phyloP scores from a whole-genome alignment of 2,329 filamentous ascomycete species.

The Botrytis deweyae region DNA sequence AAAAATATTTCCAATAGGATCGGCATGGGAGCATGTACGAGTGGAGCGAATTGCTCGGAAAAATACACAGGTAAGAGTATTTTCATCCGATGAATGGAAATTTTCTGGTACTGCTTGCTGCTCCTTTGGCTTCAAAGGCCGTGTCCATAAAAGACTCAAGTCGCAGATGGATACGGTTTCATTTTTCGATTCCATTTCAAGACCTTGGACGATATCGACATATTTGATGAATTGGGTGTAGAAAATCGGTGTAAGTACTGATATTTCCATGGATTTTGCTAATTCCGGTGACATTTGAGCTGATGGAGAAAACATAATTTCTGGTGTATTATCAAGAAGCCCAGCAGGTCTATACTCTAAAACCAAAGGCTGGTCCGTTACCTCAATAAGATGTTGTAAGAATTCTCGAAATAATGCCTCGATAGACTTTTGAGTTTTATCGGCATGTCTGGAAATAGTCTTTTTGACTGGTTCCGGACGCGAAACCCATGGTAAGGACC shows the following conservation, averaged over 20 bases:
- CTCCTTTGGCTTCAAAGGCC: background rate
- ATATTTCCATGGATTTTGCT: conserved; percentile 49
- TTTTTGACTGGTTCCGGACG: conserved; percentile 60
- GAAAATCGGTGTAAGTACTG: conserved; percentile 62
- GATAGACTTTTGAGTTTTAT: conserved; percentile 48
- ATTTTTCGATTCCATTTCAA: background rate
- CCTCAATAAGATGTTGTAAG: conserved; percentile 50
- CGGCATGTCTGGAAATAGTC: conserved; percentile 55
- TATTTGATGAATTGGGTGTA: conserved; percentile 67
- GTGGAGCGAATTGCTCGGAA: background rate
- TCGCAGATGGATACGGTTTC: conserved; percentile 3
- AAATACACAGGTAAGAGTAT: background rate
- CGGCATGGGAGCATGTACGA: background rate
- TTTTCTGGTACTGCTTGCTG: background rate
- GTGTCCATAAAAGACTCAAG: background rate
- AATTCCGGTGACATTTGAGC: conserved; percentile 28
- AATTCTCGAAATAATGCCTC: conserved; percentile 51
- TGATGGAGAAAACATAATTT: conserved; percentile 43
- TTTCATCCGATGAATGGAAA: background rate
- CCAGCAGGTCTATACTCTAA: conserved; percentile 57
- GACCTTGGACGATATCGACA: conserved; percentile 35
- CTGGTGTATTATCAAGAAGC: conserved; percentile 41
- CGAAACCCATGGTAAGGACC: conserved; percentile 62
- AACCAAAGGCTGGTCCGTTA: conserved; percentile 45
- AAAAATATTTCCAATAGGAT: background rate